Evolutionary conservation across 2,329 filamentous ascomycete species (phyloP), one percentile per base, ranked within the genome.

Genomic region (Phialophora expanda): DNA sequence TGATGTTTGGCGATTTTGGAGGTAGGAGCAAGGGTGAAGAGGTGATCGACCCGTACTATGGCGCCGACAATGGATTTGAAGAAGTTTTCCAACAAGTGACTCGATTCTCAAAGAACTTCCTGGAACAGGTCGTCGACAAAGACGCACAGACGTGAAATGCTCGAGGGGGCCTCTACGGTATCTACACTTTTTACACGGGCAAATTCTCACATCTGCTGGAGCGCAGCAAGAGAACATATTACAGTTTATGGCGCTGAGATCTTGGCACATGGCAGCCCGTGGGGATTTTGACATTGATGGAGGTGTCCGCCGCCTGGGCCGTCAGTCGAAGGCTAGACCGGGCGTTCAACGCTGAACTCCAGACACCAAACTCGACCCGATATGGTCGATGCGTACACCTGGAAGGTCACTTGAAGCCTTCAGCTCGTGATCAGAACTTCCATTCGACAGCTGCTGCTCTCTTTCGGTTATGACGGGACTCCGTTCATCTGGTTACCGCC

Each of bases 41-140:
- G 56, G 88, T 97, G 8, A 82, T 86, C 65, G 95, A 98, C 77
- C 95, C 95, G 14, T 99, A 98, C 80, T 98, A 98, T 77, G 93
- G 92, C n/a, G 92, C 87, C 12, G 80, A 83, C 3, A 86, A 91
- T 71, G 93, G 92, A 1, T 98, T 98, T 75, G 87, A 90, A 73
- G 86, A 61, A 74, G 92, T 93, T n/a, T 98, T 90, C 78, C 87
- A 94, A 79, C 93, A 97, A 82, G 89, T 90, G 69, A 81, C 84
- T 66, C 83, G 90, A 68, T 97, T 96, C 76, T 89, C 90, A 1
- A 85, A 83, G 75, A 92, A 90, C 62, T 93, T 97, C 73, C 73
- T 97, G 69, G 82, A 84, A 73, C 83, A 88, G 54, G 81, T 87
- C 34, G 80, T 87, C 48, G 75, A 78, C 34, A 34, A 41, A 20